Conservation (phyloP, 1,284 basidiomycete species). For the Ustilago shanxiensis region DNA sequence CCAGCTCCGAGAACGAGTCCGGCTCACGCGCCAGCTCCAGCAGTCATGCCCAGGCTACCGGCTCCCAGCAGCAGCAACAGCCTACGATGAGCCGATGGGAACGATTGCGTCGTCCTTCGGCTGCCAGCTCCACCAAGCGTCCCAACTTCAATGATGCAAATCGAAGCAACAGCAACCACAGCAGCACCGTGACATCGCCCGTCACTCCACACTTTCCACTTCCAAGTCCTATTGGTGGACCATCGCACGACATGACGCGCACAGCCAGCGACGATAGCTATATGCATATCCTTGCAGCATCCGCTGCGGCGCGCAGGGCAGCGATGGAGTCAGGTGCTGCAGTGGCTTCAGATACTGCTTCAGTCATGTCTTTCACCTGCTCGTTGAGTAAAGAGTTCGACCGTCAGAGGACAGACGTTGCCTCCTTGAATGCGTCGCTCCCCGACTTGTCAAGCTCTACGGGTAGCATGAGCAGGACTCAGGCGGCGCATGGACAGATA, state of each 20-base stretch:
- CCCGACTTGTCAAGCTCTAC: constrained; percentile 8
- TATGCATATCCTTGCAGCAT: constrained; percentile 45
- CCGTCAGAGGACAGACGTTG: constrained; percentile 25
- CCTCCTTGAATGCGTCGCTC: constrained; percentile 15
- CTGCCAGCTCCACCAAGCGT: constrained; percentile 45
- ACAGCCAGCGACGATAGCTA: constrained; percentile 49
- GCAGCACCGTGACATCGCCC: constrained; percentile 38
- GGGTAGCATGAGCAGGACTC: background rate
- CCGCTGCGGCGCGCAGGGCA: constrained; percentile 30
- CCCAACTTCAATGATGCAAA: constrained; percentile 38
- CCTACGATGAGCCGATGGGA: constrained; percentile 44
- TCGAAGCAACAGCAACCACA: constrained; percentile 32
- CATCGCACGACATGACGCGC: constrained; percentile 37
- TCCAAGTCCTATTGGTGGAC: constrained; percentile 23
- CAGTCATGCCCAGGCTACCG: constrained; percentile 12
- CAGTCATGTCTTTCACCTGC: constrained; percentile 47
- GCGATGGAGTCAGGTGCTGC: constrained; percentile 24
- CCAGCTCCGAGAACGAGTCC: constrained; percentile 43
- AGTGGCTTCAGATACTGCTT: constrained; percentile 26
- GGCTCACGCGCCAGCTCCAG: constrained; percentile 26
- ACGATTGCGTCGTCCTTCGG: constrained; percentile 42
- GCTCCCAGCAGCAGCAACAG: constrained; percentile 10
- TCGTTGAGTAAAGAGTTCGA: constrained; percentile 49
- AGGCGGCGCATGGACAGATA: background rate
- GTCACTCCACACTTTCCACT: constrained; percentile 25